Evolutionary conservation across 345 rosid genomes (phyloP), one percentile per base, ranked within the genome.

Genomic region (Ricinus communis): DNA sequence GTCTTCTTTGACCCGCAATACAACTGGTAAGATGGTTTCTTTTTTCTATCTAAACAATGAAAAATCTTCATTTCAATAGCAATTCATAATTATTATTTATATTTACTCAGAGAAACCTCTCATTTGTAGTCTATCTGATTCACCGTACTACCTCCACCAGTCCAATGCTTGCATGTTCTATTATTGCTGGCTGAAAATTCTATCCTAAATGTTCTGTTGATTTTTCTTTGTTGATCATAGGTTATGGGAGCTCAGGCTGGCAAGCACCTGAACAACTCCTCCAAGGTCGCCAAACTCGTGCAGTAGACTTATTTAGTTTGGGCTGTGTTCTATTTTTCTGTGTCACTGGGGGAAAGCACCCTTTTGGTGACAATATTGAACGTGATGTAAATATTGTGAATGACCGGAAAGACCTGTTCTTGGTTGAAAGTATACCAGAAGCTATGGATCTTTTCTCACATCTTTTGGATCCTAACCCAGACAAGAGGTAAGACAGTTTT

Each of bases 161-260:
- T 43, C 5, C 8, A 43, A 43, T 67, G 27, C 61, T 53, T 53
- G 47, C 45, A n/a, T n/a, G 28, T 51, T 27, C 46, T 66, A 52
- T 15, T 33, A 25, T 11, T 15, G 40, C 43, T 0, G 45, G 27
- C 19, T 27, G 65, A 65, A 28, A 31, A 8, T 49, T 16, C 5
- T 14, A 50, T 60, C 24, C 21, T 46, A n/a, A 53, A 21, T 30
- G 41, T 41, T 45, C 19, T 53, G 18, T 71, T 61, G 10, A 13
- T 62, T 62, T 13, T 51, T 62, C 63, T 22, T 12, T 73, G 47
- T 69, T 70, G 27, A 49, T 54, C 81, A 71, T 77, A 95, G 98
- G 96, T 73, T 86, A 85, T 82, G 99, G 99, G 57, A 95, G 97
- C 76, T 92, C 97, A 40, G 98, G 99, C 63, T 92, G 98, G 99